These are phyloP conservation scores for Xanthoparmelia taractica DNA, from an alignment of 495 filamentous ascomycete species.

Conservation along the genomic window DNA sequence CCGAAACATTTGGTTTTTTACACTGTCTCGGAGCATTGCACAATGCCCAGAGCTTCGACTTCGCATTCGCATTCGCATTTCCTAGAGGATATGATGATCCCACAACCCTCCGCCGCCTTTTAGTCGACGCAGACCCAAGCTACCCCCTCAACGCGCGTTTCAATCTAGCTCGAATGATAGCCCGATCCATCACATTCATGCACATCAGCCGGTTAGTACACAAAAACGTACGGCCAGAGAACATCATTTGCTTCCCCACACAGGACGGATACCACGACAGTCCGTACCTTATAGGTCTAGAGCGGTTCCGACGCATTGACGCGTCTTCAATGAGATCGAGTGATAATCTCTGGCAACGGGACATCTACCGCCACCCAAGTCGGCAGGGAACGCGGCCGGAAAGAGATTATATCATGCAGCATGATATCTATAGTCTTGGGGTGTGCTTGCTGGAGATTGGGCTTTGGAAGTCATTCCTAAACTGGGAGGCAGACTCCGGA, in stretches of 20 bases:
- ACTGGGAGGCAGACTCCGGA: conserved; percentile 22
- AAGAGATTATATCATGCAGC: conserved; percentile 47
- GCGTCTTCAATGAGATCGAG: conserved; percentile 34
- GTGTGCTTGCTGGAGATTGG: conserved; percentile 56
- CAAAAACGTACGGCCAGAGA: conserved; percentile 52
- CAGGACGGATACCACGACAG: conserved; percentile 20
- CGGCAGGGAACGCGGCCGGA: conserved; percentile 39
- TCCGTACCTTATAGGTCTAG: conserved; percentile 45
- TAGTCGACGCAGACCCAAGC: no score
- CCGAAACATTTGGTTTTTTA: no score
- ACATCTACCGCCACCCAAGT: conserved; percentile 51
- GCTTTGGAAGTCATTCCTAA: conserved; percentile 46
- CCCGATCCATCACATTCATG: conserved; percentile 41
- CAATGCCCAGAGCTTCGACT: no score
- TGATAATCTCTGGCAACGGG: conserved; percentile 38
- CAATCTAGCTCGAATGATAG: no score
- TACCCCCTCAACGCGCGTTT: no score
- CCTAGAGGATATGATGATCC: no score
- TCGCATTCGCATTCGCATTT: no score
- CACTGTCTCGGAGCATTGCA: no score
- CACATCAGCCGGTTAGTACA: conserved; percentile 49
- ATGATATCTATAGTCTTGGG: conserved; percentile 60
- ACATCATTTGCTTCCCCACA: conserved; percentile 38
- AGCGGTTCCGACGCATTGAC: conserved; percentile 39
- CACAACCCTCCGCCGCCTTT: no score